Base-by-base conservation (phyloP, 768 basidiomycete species). In the Russula griseocarnosa region DNA sequence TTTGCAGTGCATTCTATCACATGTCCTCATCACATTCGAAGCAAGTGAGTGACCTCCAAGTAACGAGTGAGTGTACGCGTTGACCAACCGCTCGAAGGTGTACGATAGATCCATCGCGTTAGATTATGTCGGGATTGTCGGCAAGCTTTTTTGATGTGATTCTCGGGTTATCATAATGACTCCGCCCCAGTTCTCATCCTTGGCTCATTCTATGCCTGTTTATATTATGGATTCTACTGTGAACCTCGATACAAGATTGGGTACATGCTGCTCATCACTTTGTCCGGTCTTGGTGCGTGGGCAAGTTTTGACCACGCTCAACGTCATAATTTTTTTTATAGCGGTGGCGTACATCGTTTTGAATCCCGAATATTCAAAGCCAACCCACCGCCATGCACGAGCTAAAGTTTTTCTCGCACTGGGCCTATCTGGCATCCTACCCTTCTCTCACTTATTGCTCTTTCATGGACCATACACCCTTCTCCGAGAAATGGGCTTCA, bases 181-280 rank as follows among this genome's bases (percentile, higher is more conserved):
- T 52, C 54, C 56, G 55, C 49, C 54, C 28, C 65, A 80, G 80
- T 86, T 36, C 79, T 92, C 60, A 90, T 79, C 47, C 85, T 89
- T 50, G 93, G 92, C 28, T 92, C 90, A 38, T 87, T 87, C 73
- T 84, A 84, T 67, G 88, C 92, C 7, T 83, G 79, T 66, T 76
- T 94, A 46, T 88, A 87, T 71, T 93, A 92, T 71, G 87, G 83
- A 3, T 91, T 90, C 74, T 88, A 81, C 75, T 90, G 88, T 70
- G 78, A 87, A 34, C 77, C 81, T 9, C 69, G 74, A 44, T 76
- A 78, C 56, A 84, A 83, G 71, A 60, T 74, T n/a, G 73, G 84
- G 36, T 89, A 90, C 72, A 75, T 87, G 26, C 66, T 77, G 22
- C 67, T 74, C 13, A 84, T 88, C 55, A 76, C 77, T 22, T 51